Conservation (phyloP, 2,329 filamentous ascomycete genomes). For the Fusarium hostae region DNA sequence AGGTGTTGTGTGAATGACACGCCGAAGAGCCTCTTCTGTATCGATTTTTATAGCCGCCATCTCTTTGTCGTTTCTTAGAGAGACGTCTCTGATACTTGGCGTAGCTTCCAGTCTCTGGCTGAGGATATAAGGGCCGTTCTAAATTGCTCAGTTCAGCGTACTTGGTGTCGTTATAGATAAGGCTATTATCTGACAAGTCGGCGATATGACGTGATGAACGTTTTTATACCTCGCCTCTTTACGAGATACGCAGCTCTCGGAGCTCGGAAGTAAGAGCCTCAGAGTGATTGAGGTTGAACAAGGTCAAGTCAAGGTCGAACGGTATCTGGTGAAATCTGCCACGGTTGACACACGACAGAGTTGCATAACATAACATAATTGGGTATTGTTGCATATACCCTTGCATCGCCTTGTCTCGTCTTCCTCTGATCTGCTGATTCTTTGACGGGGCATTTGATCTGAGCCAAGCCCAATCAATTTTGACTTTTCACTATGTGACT, state of each 20-base stretch:
- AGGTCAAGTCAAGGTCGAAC: background rate
- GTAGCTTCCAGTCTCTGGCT: background rate
- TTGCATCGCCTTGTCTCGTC: constrained; percentile 12
- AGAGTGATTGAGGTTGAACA: constrained; percentile 3
- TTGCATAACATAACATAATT: constrained; percentile 24
- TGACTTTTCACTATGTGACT: background rate
- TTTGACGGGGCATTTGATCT: constrained; percentile 14
- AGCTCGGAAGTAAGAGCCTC: constrained; percentile 1
- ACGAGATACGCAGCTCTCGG: background rate
- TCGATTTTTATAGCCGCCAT: constrained; percentile 29
- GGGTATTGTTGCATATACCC: constrained; percentile 26
- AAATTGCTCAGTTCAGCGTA: background rate
- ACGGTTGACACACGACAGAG: constrained; percentile 12
- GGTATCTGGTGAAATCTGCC: constrained; percentile 11
- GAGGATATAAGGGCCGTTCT: background rate
- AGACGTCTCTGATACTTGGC: background rate
- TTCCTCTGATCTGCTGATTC: constrained; percentile 13
- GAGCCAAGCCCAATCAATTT: constrained; percentile 24
- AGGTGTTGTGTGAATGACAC: constrained; percentile 64
- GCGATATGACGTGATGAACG: background rate
- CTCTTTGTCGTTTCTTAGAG: background rate
- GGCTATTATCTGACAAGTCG: background rate
- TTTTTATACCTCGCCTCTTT: background rate
- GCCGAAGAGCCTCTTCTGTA: constrained; percentile 43
- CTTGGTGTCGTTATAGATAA: background rate